Percentiles rank a stretch among this genome's conserved stretches.
Evolutionary conservation across 2,329 filamentous ascomycete genomes (phyloP).

Genomic region (Pyrenophora graminea): DNA sequence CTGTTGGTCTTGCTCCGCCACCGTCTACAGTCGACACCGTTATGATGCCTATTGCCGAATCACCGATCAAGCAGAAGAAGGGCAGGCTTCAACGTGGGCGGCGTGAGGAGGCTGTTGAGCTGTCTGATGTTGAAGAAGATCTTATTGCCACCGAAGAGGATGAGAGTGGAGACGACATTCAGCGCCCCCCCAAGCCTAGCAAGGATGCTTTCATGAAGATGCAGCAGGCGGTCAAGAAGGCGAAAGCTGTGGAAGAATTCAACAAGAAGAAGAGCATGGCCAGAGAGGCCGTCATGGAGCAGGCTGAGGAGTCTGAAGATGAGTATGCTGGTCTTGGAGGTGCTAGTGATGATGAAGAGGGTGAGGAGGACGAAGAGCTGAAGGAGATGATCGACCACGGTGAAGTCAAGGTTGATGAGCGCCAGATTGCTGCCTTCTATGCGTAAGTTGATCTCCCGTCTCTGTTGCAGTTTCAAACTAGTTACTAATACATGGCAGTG

Average conservation of each 20-base stretch:
- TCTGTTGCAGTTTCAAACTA: slow-evolving; percentile 4
- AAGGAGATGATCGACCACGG: slow-evolving; percentile 88
- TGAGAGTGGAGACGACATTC: slow-evolving; percentile 32
- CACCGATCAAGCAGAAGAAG: slow-evolving; percentile 66
- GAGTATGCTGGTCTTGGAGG: slow-evolving; percentile 96
- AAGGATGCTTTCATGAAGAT: slow-evolving; percentile 70
- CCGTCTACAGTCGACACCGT: slow-evolving; percentile 74
- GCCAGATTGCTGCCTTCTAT: slow-evolving; percentile 81
- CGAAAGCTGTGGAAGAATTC: slow-evolving; percentile 58
- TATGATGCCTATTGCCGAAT: slow-evolving; percentile 60
- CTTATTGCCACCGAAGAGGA: slow-evolving; percentile 27
- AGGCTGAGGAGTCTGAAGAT: slow-evolving; percentile 96
- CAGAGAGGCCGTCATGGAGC: slow-evolving; percentile 82
- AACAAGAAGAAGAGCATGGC: slow-evolving; percentile 87
- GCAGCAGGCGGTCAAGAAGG: slow-evolving; percentile 66
- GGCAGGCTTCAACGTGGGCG: slow-evolving; percentile 59
- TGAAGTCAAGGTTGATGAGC: slow-evolving; percentile 76
- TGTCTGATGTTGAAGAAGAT: slow-evolving; percentile 54
- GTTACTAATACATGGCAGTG: slow-evolving; percentile 54
- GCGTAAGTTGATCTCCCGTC: slow-evolving; percentile 65
- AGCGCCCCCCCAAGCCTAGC: slow-evolving; percentile 42
- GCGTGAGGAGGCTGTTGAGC: slow-evolving; percentile 44
- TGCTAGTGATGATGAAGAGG: slow-evolving; percentile 82
- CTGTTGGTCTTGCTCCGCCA: slow-evolving; percentile 66
- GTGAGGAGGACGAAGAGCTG: slow-evolving; percentile 73